Evolutionary conservation across 208 protist species (phyloP).

Genomic region (Leptomonas pyrrhocoris): DNA sequence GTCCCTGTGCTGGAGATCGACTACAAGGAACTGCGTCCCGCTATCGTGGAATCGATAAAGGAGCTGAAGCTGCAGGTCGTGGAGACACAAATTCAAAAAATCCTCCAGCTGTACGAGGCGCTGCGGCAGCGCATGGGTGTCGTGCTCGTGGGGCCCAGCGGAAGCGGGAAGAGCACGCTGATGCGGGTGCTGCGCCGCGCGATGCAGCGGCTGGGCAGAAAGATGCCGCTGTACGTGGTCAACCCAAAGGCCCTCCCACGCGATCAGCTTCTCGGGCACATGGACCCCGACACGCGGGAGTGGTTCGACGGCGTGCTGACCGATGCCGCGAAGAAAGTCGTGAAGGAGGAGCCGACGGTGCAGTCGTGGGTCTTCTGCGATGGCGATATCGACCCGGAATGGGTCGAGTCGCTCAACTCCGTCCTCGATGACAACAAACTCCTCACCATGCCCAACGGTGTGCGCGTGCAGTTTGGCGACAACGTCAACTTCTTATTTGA

Average conservation of each 20-base stretch:
- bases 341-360: constrained; percentile 90
- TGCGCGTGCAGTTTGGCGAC: constrained; percentile 97
- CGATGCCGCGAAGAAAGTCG: constrained; percentile 91
- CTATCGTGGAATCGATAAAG: constrained; percentile 88
- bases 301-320: constrained; percentile 99
- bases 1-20: constrained; percentile 90
- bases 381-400: constrained; percentile 99
- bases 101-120: constrained; percentile 97
- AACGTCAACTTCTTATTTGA: constrained; percentile 99
- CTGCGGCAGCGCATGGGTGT: constrained; percentile 98
- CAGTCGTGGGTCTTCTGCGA: constrained; percentile 98
- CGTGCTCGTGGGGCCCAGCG: constrained; percentile 96
- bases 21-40: constrained; percentile 91
- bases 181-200: constrained; percentile 92
- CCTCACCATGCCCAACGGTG: constrained; percentile 97
- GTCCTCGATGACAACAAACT: constrained; percentile 99
- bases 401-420: constrained; percentile 99
- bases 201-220: constrained; percentile 80
- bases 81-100: constrained; percentile 91
- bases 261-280: constrained; percentile 95
- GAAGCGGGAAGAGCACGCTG: constrained; percentile 97
- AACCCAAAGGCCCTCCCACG: constrained; percentile 98
- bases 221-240: constrained; percentile 93
- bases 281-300: constrained; percentile 98
- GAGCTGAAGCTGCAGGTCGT: constrained; percentile 92